These are phyloP conservation scores for Nelumbo lutea DNA, from an alignment of 164 flowering plant species.

Conservation along the genomic window DNA sequence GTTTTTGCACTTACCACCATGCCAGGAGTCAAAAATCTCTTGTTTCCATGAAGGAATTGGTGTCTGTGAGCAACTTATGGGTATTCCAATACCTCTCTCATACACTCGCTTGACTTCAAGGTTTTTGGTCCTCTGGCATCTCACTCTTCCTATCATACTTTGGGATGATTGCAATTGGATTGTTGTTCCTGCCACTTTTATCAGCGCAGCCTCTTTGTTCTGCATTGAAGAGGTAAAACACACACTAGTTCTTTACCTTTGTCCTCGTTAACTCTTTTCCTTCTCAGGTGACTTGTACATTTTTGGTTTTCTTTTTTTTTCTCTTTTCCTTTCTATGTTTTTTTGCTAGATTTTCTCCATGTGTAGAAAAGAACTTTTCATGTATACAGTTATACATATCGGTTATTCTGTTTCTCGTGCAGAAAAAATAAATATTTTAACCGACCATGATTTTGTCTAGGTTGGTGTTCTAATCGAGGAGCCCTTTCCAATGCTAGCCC, in stretches of 20 bases:
- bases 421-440: background rate
- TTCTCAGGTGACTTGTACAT: background rate
- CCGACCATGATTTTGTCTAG: constrained; percentile 24
- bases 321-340: no score
- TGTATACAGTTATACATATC: no score
- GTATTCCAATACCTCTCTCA: constrained; percentile 93
- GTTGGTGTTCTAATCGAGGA: constrained; percentile 98
- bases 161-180: constrained; percentile 99
- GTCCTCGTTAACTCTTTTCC: background rate
- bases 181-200: constrained; percentile 92
- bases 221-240: constrained; percentile 90
- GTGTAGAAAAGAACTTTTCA: no score
- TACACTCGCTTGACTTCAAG: constrained; percentile 95
- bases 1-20: constrained; percentile 5
- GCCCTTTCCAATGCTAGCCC: constrained; percentile 92
- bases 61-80: constrained; percentile 78
- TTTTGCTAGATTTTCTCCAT: background rate
- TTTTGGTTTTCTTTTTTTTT: background rate
- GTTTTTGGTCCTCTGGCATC: constrained; percentile 91
- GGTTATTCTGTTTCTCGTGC: background rate
- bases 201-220: constrained; percentile 96
- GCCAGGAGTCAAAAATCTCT: constrained; percentile 74
- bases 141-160: constrained; percentile 86
- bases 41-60: constrained; percentile 89
- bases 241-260: constrained; percentile 12